These are phyloP conservation scores for Magnolia changhungtana DNA, from an alignment of 164 flowering plant species.

Conservation along the genomic window DNA sequence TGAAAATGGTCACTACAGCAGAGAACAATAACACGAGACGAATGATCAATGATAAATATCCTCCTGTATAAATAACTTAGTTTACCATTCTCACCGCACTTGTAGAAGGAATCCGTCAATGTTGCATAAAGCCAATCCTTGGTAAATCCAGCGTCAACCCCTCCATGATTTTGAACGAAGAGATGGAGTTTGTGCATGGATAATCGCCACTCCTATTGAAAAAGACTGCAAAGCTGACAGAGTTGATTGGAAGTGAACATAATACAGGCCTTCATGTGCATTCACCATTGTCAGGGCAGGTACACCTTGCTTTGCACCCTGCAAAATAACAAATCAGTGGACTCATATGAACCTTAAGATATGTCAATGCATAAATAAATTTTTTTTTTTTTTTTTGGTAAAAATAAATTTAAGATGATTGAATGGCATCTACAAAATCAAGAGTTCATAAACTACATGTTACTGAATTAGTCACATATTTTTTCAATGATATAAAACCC, in stretches of 20 bases:
- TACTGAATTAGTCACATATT: neutral
- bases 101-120: neutral
- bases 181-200: slow-evolving; percentile 50
- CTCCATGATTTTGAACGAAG: slow-evolving; percentile 36
- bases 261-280: slow-evolving; percentile 58
- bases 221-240: slow-evolving; percentile 81
- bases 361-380: too few relatives aligned
- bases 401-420: too few relatives aligned
- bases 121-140: neutral
- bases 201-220: slow-evolving; percentile 71
- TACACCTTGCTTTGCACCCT: slow-evolving; percentile 50
- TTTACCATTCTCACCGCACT: neutral
- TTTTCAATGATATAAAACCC: neutral
- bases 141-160: neutral
- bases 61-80: too few relatives aligned
- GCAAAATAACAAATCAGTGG: slow-evolving; percentile 22
- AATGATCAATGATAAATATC: too few relatives aligned
- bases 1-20: neutral
- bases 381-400: too few relatives aligned
- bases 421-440: too few relatives aligned
- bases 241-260: slow-evolving; percentile 56
- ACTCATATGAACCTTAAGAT: neutral
- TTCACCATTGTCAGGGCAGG: slow-evolving; percentile 66
- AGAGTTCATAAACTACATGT: neutral
- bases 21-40: neutral